phyloP scores from a whole-genome alignment of 345 rosid species.

The Cardamine chenopodiifolia region DNA sequence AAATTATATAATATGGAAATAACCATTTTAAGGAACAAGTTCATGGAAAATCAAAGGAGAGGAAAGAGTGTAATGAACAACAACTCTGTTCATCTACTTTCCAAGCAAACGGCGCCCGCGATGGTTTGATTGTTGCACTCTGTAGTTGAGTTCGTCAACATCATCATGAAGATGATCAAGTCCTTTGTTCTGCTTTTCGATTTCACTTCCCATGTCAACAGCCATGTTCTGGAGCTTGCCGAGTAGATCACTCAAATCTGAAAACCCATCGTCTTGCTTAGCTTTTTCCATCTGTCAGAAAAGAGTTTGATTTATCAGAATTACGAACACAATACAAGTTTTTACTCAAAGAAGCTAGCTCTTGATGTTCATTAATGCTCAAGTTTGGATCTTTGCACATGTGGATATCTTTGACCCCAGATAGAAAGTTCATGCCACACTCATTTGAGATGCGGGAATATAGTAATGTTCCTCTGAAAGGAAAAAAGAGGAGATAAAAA shows the following conservation, averaged over 20 bases:
- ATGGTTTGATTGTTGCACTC: conserved; percentile 64
- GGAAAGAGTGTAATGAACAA: conserved; percentile 20
- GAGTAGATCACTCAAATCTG: conserved; percentile 73
- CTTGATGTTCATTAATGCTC: neutral
- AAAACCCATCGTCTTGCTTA: conserved; percentile 86
- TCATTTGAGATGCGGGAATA: neutral
- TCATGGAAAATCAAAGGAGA: conserved; percentile 1
- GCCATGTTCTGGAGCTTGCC: conserved; percentile 94
- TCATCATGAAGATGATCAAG: conserved; percentile 68
- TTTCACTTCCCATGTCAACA: conserved; percentile 85
- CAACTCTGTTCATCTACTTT: conserved; percentile 53
- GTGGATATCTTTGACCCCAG: neutral
- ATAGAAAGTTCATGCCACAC: conserved; percentile 5
- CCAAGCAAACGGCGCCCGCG: conserved; percentile 74
- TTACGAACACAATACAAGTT: neutral
- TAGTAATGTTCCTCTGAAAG: neutral
- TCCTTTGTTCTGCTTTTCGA: conserved; percentile 73
- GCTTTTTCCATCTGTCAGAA: conserved; percentile 66
- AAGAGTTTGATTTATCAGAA: neutral
- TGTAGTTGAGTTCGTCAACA: conserved; percentile 64
- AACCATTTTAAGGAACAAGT: conserved; percentile 7
- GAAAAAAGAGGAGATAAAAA: conserved; percentile 1
- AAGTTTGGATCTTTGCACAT: conserved; percentile 5
- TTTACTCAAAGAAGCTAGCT: neutral
- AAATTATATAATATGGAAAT: conserved; percentile 25